Conservation (phyloP, 371 early-diverging fungal genomes). For the Haplosporangium sp. region DNA sequence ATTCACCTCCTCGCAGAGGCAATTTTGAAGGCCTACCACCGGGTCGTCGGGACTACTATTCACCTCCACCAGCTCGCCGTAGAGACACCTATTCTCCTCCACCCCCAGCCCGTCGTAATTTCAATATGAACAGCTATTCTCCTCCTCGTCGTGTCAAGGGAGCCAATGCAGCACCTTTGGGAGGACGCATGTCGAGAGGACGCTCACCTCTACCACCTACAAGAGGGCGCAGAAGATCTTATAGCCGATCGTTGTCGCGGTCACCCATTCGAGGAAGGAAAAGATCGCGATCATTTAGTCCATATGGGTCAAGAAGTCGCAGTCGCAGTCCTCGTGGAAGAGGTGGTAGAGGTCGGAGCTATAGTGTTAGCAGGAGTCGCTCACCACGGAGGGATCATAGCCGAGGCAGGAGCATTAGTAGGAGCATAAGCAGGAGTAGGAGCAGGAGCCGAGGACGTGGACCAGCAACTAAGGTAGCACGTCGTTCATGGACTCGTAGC, state of each 20-base stretch:
- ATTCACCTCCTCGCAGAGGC: constrained; percentile 38
- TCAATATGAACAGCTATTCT: constrained; percentile 13
- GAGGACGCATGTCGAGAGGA: constrained; percentile 31
- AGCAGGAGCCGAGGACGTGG: constrained; percentile 41
- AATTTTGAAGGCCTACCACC: constrained; percentile 20
- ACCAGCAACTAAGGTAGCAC: constrained; percentile 22
- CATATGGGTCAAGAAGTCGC: constrained; percentile 52
- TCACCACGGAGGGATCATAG: constrained; percentile 32
- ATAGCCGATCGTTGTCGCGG: constrained; percentile 41
- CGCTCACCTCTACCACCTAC: constrained; percentile 36
- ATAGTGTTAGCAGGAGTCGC: constrained; percentile 34
- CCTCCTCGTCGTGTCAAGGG: constrained; percentile 34
- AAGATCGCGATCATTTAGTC: constrained; percentile 49
- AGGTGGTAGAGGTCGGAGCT: constrained; percentile 28
- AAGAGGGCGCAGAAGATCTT: constrained; percentile 22
- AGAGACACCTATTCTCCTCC: constrained; percentile 40
- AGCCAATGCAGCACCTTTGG: constrained; percentile 42
- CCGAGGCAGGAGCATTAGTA: constrained; percentile 25
- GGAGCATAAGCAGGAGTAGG: constrained; percentile 31
- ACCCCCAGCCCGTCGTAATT: constrained; percentile 20
- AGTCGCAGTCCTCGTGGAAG: constrained; percentile 36
- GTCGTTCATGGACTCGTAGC: constrained; percentile 42
- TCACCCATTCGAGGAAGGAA: constrained; percentile 53
- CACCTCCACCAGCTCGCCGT: constrained; percentile 42
- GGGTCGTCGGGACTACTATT: constrained; percentile 31